phyloP scores from a whole-genome alignment of 495 filamentous ascomycete species.

The Friedmanniomyces endolithicus region DNA sequence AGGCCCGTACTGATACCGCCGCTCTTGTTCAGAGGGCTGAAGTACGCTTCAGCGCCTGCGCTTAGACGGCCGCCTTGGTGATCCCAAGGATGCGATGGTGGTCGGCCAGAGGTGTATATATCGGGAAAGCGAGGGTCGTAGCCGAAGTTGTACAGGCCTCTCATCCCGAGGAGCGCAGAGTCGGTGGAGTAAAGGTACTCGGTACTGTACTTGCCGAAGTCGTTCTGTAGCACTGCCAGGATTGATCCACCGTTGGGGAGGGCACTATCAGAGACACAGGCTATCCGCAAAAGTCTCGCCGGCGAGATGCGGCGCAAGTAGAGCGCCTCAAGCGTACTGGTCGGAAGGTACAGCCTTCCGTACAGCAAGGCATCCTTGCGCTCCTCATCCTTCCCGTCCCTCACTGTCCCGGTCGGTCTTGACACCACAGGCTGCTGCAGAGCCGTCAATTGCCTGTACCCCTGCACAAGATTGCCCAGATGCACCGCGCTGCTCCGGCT shows the following conservation, averaged over 20 bases:
- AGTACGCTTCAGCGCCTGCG: constrained; percentile 83
- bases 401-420: constrained; percentile 42
- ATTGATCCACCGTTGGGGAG: constrained; percentile 62
- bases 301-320: constrained; percentile 73
- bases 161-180: constrained; percentile 72
- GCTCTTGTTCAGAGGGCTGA: constrained; percentile 80
- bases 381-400: constrained; percentile 34
- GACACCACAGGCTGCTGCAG: constrained; percentile 37
- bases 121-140: constrained; percentile 48
- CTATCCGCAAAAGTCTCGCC: constrained; percentile 64
- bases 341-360: constrained; percentile 76
- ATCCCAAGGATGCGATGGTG: constrained; percentile 18
- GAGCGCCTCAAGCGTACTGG: constrained; percentile 72
- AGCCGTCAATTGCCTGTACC: constrained; percentile 55
- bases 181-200: constrained; percentile 91
- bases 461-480: constrained; percentile 51
- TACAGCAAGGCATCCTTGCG: constrained; percentile 60
- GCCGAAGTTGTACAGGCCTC: constrained; percentile 91
- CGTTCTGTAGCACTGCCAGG: constrained; percentile 73
- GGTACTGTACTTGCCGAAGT: constrained; percentile 74
- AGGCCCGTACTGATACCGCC: constrained; percentile 72
- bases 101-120: constrained; percentile 1
- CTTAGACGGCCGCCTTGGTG: constrained; percentile 29
- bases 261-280: constrained; percentile 65
- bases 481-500: constrained; percentile 48